Conservation (phyloP, 176 grass and related monocot genomes). For the Eleusine indica region DNA sequence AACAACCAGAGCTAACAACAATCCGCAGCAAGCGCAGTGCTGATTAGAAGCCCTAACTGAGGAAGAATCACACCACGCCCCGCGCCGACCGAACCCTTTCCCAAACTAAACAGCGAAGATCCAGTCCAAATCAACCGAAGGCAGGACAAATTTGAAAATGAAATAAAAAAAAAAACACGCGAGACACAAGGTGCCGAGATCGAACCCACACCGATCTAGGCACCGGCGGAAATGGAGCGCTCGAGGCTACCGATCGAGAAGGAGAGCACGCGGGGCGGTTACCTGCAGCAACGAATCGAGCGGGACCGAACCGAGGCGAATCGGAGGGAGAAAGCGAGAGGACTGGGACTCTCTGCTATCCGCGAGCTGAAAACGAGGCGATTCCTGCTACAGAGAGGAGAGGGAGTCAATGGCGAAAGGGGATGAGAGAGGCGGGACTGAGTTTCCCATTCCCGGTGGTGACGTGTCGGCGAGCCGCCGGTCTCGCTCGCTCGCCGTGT, state of each 20-base stretch:
- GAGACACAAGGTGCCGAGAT: background rate
- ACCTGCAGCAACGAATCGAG: background rate
- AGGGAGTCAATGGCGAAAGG: constrained; percentile 39
- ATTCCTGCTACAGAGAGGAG: background rate
- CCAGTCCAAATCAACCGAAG: background rate
- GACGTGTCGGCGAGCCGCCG: constrained; percentile 23
- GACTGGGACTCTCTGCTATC: constrained; percentile 20
- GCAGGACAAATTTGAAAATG: background rate
- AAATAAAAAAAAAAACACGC: background rate
- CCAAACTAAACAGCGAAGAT: background rate
- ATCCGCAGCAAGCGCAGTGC: background rate
- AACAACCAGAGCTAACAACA: constrained; percentile 24
- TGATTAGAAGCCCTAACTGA: background rate
- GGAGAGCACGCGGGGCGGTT: background rate
- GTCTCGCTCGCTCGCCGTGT: background rate
- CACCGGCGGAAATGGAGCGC: constrained; percentile 15
- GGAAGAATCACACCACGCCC: background rate
- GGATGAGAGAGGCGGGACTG: background rate
- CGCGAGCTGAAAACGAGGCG: constrained; percentile 28
- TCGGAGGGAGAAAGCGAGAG: constrained; percentile 49
- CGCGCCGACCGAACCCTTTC: background rate
- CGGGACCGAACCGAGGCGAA: background rate
- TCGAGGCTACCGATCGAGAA: background rate
- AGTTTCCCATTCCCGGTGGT: constrained; percentile 22
- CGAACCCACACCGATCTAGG: constrained; percentile 11